Conservation (phyloP, 805 yeast genomes). For the Metschnikowia amazonensis region DNA sequence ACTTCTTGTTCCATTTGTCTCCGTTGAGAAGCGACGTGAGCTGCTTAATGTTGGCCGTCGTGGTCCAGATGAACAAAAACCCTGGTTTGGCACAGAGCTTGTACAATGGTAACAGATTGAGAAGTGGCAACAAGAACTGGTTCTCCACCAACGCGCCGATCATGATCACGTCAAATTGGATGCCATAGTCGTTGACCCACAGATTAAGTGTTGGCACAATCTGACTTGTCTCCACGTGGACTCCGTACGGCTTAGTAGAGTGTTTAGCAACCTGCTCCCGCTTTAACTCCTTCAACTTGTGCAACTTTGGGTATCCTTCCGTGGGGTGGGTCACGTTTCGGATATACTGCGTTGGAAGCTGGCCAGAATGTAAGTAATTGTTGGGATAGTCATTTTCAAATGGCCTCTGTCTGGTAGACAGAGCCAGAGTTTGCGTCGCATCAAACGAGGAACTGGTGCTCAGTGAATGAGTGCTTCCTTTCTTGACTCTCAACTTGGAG, state of each 20-base stretch:
- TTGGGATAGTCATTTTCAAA: slow-evolving; percentile 71
- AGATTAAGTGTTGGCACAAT: slow-evolving; percentile 54
- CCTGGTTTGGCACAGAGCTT: slow-evolving; percentile 81
- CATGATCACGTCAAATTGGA: slow-evolving; percentile 87
- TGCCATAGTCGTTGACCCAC: slow-evolving; percentile 57
- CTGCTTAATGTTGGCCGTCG: slow-evolving; percentile 66
- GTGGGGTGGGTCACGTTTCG: slow-evolving; percentile 64
- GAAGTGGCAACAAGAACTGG: slow-evolving; percentile 59
- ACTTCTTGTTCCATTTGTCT: slow-evolving; percentile 54
- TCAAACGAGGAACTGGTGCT: slow-evolving; percentile 8
- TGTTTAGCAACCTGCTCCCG: slow-evolving; percentile 49
- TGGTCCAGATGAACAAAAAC: slow-evolving; percentile 82
- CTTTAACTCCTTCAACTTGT: slow-evolving; percentile 63
- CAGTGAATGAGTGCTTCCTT: slow-evolving; percentile 9
- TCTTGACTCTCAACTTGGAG: slow-evolving; percentile 11
- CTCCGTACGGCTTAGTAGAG: slow-evolving; percentile 65
- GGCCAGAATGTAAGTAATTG: slow-evolving; percentile 59
- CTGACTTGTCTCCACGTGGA: slow-evolving; percentile 47
- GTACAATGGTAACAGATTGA: slow-evolving; percentile 66
- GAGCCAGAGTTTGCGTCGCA: not conserved
- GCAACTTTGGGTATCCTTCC: slow-evolving; percentile 84
- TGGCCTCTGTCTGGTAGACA: slow-evolving; percentile 10
- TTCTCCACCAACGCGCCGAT: slow-evolving; percentile 80
- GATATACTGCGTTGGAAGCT: slow-evolving; percentile 59
- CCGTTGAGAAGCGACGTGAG: slow-evolving; percentile 50